A percentile compares a stretch with the other conserved stretches of the same genome.
phyloP scores from a whole-genome alignment of 164 flowering plant species.

The Amborella trichopoda region DNA sequence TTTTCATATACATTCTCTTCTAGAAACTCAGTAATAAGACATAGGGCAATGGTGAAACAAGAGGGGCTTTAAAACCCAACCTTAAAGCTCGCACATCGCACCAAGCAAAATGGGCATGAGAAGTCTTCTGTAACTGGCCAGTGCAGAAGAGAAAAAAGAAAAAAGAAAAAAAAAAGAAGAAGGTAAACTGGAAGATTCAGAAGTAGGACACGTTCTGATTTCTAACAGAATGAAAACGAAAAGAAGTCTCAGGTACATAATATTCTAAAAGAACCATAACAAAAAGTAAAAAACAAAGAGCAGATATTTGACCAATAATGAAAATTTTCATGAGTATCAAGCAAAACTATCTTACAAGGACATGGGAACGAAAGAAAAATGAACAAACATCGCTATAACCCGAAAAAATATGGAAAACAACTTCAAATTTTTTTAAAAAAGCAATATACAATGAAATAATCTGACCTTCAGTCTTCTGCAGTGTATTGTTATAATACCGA shows the following conservation, averaged over 20 bases:
- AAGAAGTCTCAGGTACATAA: too few relatives aligned
- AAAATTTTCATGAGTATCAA: not conserved
- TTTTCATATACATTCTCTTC: too few relatives aligned
- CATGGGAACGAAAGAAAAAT: not conserved
- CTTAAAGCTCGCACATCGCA: slow-evolving; percentile 81
- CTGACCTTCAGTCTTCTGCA: slow-evolving; percentile 86
- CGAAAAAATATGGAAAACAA: too few relatives aligned
- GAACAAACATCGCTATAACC: too few relatives aligned
- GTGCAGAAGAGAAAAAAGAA: too few relatives aligned
- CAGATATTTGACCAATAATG: not conserved
- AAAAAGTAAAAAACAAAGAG: too few relatives aligned
- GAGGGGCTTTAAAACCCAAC: slow-evolving; percentile 19
- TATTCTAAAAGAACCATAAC: too few relatives aligned
- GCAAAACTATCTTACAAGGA: not conserved
- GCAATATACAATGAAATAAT: not conserved
- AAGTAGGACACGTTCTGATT: not conserved
- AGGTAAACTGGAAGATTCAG: too few relatives aligned
- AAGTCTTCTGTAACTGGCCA: slow-evolving; percentile 93
- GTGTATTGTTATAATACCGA: slow-evolving; percentile 48
- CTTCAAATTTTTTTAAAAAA: not conserved
- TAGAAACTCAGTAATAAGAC: too few relatives aligned
- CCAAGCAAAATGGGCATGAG: slow-evolving; percentile 88
- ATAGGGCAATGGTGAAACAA: too few relatives aligned
- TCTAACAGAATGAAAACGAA: not conserved
- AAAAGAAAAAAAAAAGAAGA: too few relatives aligned